Evolutionary conservation across 768 basidiomycete genomes (phyloP).

Genomic region (Suillus discolor): DNA sequence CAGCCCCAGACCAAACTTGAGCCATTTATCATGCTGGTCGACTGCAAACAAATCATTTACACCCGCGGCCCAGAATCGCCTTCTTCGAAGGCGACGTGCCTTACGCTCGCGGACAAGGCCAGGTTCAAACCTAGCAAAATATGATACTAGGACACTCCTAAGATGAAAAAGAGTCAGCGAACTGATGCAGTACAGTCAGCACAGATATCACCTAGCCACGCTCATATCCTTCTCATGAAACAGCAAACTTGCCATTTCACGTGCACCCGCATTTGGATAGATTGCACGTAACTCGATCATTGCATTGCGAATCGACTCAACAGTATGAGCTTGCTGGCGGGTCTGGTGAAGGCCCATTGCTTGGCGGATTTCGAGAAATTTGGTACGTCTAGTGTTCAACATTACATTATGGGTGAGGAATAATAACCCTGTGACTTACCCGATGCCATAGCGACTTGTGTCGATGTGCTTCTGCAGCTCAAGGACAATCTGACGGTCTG

Average conservation of each 20-base stretch:
- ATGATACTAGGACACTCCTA: constrained; percentile 8
- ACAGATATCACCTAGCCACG: constrained; percentile 17
- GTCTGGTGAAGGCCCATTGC: constrained; percentile 22
- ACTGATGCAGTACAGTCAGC: too few species aligned
- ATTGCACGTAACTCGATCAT: constrained; percentile 21
- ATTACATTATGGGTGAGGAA: neutral
- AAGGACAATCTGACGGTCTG: constrained; percentile 28
- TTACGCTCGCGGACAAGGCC: constrained; percentile 22
- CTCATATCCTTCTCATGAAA: constrained; percentile 24
- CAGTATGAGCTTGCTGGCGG: constrained; percentile 22
- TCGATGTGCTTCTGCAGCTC: constrained; percentile 27
- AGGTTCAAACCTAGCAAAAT: constrained; percentile 18
- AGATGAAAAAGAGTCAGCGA: too few species aligned
- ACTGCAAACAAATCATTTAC: constrained; percentile 38
- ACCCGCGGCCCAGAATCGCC: constrained; percentile 41
- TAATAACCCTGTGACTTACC: constrained; percentile 12
- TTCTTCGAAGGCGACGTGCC: constrained; percentile 15
- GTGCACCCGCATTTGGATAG: constrained; percentile 30
- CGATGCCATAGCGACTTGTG: constrained; percentile 23
- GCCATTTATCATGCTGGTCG: constrained; percentile 53
- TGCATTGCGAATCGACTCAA: constrained; percentile 21
- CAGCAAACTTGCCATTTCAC: constrained; percentile 25
- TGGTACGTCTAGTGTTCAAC: constrained; percentile 4
- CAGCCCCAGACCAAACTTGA: constrained; percentile 37
- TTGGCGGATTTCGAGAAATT: constrained; percentile 12